These are phyloP conservation scores for Starmerella bacillaris DNA, from an alignment of 805 yeast species.

Conservation along the genomic window DNA sequence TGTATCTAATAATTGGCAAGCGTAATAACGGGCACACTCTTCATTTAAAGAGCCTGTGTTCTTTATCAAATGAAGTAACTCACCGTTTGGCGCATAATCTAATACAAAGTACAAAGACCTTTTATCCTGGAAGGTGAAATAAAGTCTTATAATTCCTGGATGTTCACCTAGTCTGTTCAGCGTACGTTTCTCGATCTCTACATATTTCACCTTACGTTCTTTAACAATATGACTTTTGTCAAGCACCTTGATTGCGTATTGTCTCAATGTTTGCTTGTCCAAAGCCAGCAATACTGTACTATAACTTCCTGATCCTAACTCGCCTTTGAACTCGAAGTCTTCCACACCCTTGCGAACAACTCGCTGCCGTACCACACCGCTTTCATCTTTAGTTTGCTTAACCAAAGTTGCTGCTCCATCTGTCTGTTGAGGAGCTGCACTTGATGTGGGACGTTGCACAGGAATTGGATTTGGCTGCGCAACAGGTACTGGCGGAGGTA, in stretches of 20 bases:
- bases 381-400: slow-evolving; percentile 12
- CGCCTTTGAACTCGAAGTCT: slow-evolving; percentile 77
- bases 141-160: slow-evolving; percentile 82
- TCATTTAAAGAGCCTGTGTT: slow-evolving; percentile 55
- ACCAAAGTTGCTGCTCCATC: slow-evolving; percentile 16
- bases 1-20: slow-evolving; percentile 78
- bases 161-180: slow-evolving; percentile 75
- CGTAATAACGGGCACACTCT: slow-evolving; percentile 57
- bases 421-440: background rate
- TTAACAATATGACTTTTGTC: slow-evolving; percentile 84
- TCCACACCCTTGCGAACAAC: slow-evolving; percentile 41
- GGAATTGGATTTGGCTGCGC: background rate
- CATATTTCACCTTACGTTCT: slow-evolving; percentile 88
- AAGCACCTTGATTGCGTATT: slow-evolving; percentile 80
- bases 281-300: slow-evolving; percentile 82
- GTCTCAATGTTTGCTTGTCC: slow-evolving; percentile 51
- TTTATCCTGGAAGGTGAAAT: slow-evolving; percentile 90
- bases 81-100: slow-evolving; percentile 93
- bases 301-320: slow-evolving; percentile 89
- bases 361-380: slow-evolving; percentile 35
- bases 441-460: background rate
- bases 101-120: slow-evolving; percentile 74
- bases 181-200: slow-evolving; percentile 84
- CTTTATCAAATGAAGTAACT: slow-evolving; percentile 55
- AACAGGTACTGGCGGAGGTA: background rate